A percentile compares a stretch with the other conserved stretches of the same genome.
phyloP scores from a whole-genome alignment of 73 alveolate species.

The Diophrys appendiculata region DNA sequence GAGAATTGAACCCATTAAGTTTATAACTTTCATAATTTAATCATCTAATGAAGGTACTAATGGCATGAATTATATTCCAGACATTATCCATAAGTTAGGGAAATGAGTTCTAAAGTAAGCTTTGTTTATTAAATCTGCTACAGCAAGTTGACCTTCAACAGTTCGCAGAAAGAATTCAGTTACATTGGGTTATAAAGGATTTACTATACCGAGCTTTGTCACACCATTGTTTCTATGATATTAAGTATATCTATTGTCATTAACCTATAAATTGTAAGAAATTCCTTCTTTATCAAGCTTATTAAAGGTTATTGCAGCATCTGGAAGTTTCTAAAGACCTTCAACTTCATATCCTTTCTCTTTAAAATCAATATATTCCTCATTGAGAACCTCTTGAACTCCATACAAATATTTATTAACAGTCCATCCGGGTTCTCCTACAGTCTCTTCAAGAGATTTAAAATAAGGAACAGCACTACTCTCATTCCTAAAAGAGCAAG shows the following conservation, averaged over 20 bases:
- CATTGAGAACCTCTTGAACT: not conserved
- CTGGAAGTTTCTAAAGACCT: conserved; percentile 65
- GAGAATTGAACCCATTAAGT: conserved; percentile 76
- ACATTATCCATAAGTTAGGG: conserved; percentile 68
- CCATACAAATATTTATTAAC: not conserved
- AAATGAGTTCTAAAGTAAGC: conserved; percentile 77
- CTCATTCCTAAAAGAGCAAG: not conserved
- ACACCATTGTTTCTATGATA: conserved; percentile 91
- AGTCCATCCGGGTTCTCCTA: not conserved
- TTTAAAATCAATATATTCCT: not conserved
- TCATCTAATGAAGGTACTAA: conserved; percentile 68
- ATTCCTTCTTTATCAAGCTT: conserved; percentile 63
- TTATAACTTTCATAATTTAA: conserved; percentile 72
- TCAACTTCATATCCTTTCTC: not conserved
- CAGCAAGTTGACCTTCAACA: conserved; percentile 70
- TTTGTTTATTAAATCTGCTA: conserved; percentile 71
- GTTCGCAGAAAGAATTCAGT: conserved; percentile 1
- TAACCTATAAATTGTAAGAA: conserved; percentile 74
- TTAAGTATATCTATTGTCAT: conserved; percentile 76
- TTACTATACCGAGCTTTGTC: conserved; percentile 69
- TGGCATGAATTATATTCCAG: conserved; percentile 92
- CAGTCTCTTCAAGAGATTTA: not conserved
- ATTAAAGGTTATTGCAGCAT: conserved; percentile 85
- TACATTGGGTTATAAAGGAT: conserved; percentile 38
- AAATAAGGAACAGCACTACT: not conserved